phyloP scores from a whole-genome alignment of 352 stramenopile species.

The Phytophthora melonis region DNA sequence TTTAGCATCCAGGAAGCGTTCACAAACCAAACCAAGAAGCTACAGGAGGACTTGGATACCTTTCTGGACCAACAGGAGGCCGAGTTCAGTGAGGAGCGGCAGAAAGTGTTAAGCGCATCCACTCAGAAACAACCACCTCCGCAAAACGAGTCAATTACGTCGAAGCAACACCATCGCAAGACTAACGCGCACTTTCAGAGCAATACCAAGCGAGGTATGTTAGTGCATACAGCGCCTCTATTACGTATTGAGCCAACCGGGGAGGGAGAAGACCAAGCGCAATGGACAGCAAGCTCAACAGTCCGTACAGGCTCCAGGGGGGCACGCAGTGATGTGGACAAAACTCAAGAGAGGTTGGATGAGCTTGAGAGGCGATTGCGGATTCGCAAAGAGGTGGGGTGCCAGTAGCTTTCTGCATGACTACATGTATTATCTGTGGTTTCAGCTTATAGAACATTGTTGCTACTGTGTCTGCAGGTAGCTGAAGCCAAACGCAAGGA shows the following conservation, averaged over 20 bases:
- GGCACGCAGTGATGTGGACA: slow-evolving; percentile 23
- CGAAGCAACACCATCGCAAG: not conserved
- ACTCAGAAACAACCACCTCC: not conserved
- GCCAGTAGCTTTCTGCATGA: not conserved
- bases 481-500: slow-evolving; percentile 54
- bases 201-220: slow-evolving; percentile 35
- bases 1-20: slow-evolving; percentile 81
- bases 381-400: slow-evolving; percentile 40
- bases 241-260: slow-evolving; percentile 16
- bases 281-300: not conserved
- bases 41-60: slow-evolving; percentile 55
- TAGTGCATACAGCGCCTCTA: slow-evolving; percentile 24
- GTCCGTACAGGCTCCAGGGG: slow-evolving; percentile 10
- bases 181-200: slow-evolving; percentile 30
- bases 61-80: slow-evolving; percentile 58
- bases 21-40: slow-evolving; percentile 64
- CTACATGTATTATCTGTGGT: not conserved
- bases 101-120: slow-evolving; percentile 38
- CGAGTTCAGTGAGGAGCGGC: slow-evolving; percentile 44
- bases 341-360: slow-evolving; percentile 41
- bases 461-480: slow-evolving; percentile 28
- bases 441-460: not conserved
- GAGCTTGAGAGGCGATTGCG: slow-evolving; percentile 30
- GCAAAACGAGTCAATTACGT: not conserved
- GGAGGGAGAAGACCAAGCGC: slow-evolving; percentile 7